A percentile compares a stretch with the other conserved stretches of the same genome.
Evolutionary conservation across 106 monocot species (phyloP).

Genomic region (Phalaenopsis equestris): DNA sequence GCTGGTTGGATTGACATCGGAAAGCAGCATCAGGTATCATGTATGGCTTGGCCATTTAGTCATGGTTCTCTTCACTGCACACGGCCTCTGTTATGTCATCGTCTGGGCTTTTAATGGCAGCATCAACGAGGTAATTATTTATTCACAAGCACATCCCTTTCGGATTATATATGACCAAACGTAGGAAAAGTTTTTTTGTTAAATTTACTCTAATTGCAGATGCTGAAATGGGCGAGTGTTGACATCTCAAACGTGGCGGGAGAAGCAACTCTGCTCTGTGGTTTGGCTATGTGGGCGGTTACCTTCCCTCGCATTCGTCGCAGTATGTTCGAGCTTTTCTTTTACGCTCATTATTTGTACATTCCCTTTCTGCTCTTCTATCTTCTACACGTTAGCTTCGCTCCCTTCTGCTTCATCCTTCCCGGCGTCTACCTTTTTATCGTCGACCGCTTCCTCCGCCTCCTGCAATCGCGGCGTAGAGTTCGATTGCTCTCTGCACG

Average conservation of each 20-base stretch:
- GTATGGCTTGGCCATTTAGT: constrained; percentile 76
- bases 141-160: not conserved
- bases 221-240: constrained; percentile 48
- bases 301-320: constrained; percentile 60
- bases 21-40: constrained; percentile 75
- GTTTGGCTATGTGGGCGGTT: constrained; percentile 55
- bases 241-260: constrained; percentile 54
- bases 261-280: constrained; percentile 53
- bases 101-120: constrained; percentile 28
- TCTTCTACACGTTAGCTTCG: constrained; percentile 48
- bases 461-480: constrained; percentile 51
- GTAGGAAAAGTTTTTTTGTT: not conserved
- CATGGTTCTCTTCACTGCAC: constrained; percentile 49
- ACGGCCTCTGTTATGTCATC: constrained; percentile 50
- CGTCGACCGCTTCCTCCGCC: constrained; percentile 70
- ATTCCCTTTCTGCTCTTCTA: constrained; percentile 73
- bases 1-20: constrained; percentile 63
- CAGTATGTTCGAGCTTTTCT: constrained; percentile 77
- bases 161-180: too few species aligned
- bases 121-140: not conserved
- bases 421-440: constrained; percentile 78
- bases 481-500: constrained; percentile 60
- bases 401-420: constrained; percentile 36
- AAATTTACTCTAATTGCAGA: constrained; percentile 18
- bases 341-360: constrained; percentile 79